Evolutionary conservation across 2,329 filamentous ascomycete genomes (phyloP).

Genomic region (Aspergillus sp.): DNA sequence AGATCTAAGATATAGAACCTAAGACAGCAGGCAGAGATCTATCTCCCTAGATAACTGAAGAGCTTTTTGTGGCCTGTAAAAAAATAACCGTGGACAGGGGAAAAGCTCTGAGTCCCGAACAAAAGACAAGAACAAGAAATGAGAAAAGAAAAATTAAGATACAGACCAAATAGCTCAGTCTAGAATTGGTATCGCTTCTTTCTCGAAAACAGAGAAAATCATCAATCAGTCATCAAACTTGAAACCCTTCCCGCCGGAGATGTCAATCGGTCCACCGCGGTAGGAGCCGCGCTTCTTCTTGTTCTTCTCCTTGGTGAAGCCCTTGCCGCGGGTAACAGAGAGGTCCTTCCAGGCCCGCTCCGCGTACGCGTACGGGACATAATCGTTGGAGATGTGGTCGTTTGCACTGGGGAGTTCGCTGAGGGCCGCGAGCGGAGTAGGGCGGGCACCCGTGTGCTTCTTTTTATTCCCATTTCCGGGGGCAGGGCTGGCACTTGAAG

Average conservation of each 20-base stretch:
- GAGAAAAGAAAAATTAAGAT: not conserved
- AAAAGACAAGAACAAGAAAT: not conserved
- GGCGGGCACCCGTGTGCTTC: conserved; percentile 56
- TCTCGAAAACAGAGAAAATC: conserved; percentile 32
- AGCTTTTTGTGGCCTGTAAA: conserved; percentile 3
- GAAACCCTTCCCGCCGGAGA: conserved; percentile 78
- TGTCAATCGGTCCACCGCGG: conserved; percentile 85
- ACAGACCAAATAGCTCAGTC: not conserved
- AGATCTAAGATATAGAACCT: conserved; percentile 24
- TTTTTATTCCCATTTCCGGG: conserved; percentile 38
- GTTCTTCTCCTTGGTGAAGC: conserved; percentile 99
- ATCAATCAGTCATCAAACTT: conserved; percentile 83
- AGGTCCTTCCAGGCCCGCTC: conserved; percentile 86
- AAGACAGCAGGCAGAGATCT: conserved; percentile 20
- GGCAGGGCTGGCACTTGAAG: conserved; percentile 56
- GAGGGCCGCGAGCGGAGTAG: conserved; percentile 79
- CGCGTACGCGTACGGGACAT: conserved; percentile 83
- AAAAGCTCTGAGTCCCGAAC: not conserved
- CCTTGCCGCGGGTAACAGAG: conserved; percentile 89
- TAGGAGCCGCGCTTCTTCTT: conserved; percentile 95
- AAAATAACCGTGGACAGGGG: not conserved
- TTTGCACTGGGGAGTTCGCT: conserved; percentile 67
- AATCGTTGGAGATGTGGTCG: conserved; percentile 78
- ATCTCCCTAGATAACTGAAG: conserved; percentile 9
- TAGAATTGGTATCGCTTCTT: conserved; percentile 14